Evolutionary conservation across 2,329 filamentous ascomycete genomes (phyloP).

Genomic region (Diaporthe eres): DNA sequence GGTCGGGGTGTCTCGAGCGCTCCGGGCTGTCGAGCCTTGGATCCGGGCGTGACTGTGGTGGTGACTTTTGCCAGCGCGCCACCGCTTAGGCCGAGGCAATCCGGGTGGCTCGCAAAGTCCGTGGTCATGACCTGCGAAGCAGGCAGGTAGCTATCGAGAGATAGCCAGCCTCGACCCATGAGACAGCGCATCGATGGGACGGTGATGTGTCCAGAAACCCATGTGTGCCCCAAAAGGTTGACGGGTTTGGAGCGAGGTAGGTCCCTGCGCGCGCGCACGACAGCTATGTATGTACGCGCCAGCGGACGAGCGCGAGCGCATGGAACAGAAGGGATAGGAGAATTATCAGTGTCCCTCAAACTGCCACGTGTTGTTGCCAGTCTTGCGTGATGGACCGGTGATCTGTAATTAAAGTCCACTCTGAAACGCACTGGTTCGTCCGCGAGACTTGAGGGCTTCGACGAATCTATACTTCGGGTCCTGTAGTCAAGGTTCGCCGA

Average conservation of each 20-base stretch:
- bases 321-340: not conserved
- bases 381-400: not conserved
- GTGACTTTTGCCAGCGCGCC: not conserved
- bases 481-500: not conserved
- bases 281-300: not conserved
- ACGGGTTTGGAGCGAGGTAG: constrained; percentile 1
- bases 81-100: constrained; percentile 3
- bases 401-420: not conserved
- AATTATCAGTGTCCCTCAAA: constrained; percentile 5
- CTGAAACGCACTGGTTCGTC: constrained; percentile 13
- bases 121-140: not conserved
- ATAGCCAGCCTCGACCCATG: not conserved
- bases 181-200: constrained; percentile 19
- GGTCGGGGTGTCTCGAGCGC: constrained; percentile 24
- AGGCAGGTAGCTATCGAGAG: not conserved
- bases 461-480: not conserved
- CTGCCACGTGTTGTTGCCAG: constrained; percentile 24
- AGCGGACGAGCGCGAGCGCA: not conserved
- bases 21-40: constrained; percentile 20
- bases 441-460: not conserved
- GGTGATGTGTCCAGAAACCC: not conserved
- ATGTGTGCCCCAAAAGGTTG: not conserved
- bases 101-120: not conserved
- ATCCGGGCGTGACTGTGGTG: constrained; percentile 6
- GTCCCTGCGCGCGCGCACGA: constrained; percentile 15